These are phyloP conservation scores for Trichophyton verrucosum DNA, from an alignment of 2,329 filamentous ascomycete species.

Conservation along the genomic window DNA sequence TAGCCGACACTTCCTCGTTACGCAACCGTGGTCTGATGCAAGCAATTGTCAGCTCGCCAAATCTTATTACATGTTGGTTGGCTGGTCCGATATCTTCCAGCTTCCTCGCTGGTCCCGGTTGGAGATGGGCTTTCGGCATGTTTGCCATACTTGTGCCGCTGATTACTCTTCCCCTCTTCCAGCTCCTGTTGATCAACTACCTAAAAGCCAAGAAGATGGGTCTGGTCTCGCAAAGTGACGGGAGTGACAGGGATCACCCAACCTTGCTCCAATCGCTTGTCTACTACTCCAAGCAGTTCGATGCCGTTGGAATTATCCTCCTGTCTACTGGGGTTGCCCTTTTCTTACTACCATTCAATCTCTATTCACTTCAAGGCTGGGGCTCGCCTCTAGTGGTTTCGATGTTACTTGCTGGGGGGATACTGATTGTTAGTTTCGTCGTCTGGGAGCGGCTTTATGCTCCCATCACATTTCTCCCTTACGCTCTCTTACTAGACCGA, in stretches of 20 bases:
- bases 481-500: constrained; percentile 36
- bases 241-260: constrained; percentile 2
- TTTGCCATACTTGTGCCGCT: constrained; percentile 50
- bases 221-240: constrained; percentile 5
- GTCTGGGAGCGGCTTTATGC: constrained; percentile 43
- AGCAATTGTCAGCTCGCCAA: constrained; percentile 43
- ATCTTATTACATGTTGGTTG: constrained; percentile 31
- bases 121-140: constrained; percentile 51
- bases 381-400: constrained; percentile 24
- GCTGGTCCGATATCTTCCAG: constrained; percentile 38
- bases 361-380: constrained; percentile 15
- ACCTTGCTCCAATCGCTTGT: constrained; percentile 11
- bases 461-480: constrained; percentile 42
- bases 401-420: constrained; percentile 42
- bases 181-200: constrained; percentile 42
- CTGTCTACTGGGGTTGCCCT: constrained; percentile 20
- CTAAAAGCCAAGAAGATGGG: constrained; percentile 39
- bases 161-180: constrained; percentile 43
- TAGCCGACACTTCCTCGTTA: constrained; percentile 49
- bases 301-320: constrained; percentile 21
- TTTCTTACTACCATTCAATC: constrained; percentile 21
- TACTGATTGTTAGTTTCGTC: constrained; percentile 41
- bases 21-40: constrained; percentile 47
- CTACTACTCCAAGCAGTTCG: constrained; percentile 16
- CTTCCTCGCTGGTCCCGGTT: constrained; percentile 41